Evolutionary conservation across 352 stramenopile species (phyloP).

Genomic region (Thalassiosira sp.): DNA sequence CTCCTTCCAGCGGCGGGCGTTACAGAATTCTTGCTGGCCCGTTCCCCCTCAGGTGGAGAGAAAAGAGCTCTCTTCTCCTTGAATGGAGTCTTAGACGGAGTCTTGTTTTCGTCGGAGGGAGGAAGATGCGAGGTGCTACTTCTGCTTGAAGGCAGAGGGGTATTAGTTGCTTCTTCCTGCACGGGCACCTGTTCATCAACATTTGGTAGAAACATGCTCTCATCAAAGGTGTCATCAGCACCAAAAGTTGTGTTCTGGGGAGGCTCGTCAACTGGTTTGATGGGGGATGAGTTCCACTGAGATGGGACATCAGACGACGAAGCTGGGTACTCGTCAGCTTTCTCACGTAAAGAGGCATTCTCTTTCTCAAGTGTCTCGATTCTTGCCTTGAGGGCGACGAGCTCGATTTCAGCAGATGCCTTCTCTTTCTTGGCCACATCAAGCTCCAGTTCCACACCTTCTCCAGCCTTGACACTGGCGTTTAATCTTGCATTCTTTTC

Average conservation of each 20-base stretch:
- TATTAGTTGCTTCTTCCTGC: not conserved
- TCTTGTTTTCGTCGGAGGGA: constrained; percentile 31
- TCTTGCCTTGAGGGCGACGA: constrained; percentile 20
- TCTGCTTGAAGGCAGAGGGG: not conserved
- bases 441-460: constrained; percentile 5
- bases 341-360: constrained; percentile 9
- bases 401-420: not conserved
- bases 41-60: not conserved
- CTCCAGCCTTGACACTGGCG: constrained; percentile 5
- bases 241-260: not conserved
- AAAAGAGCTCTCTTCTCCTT: constrained; percentile 26
- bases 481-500: not conserved
- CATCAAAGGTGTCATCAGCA: constrained; percentile 40
- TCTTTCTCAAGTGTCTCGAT: constrained; percentile 34
- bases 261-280: constrained; percentile 2
- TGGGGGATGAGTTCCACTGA: constrained; percentile 5
- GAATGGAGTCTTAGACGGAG: constrained; percentile 29
- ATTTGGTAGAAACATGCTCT: constrained; percentile 45
- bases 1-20: not conserved
- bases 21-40: not conserved
- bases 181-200: not conserved
- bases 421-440: constrained; percentile 7
- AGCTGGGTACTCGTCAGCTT: constrained; percentile 1
- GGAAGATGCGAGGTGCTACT: too few relatives aligned
- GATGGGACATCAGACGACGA: constrained; percentile 1